Conservation (phyloP, 768 basidiomycete genomes). For the Termitomyces sp. region DNA sequence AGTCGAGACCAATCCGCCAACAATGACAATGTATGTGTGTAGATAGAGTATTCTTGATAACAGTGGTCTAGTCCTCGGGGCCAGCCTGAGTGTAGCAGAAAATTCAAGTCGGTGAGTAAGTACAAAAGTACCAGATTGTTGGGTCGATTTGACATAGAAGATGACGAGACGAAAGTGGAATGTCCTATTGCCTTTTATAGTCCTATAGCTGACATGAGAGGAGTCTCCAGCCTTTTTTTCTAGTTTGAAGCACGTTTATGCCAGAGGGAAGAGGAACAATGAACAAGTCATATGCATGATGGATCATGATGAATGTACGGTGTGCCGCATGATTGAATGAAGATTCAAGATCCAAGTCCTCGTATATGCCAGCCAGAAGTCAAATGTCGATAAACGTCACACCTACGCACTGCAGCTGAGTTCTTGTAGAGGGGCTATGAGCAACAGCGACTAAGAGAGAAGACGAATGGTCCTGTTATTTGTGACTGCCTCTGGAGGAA, state of each 20-base stretch:
- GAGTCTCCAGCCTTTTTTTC: no score
- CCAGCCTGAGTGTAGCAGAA: not conserved
- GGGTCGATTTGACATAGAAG: not conserved
- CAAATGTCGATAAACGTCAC: not conserved
- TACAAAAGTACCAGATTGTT: not conserved
- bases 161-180: not conserved
- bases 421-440: not conserved
- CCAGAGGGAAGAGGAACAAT: not conserved
- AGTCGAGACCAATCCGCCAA: not conserved
- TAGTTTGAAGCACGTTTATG: no score
- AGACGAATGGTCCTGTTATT: not conserved
- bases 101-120: not conserved
- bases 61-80: not conserved
- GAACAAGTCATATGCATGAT: not conserved
- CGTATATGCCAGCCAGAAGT: not conserved
- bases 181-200: not conserved
- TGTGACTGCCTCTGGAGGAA: not conserved
- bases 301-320: not conserved
- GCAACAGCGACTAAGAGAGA: not conserved
- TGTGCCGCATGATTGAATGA: not conserved
- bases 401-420: not conserved
- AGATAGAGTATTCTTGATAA: not conserved
- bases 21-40: not conserved
- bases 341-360: not conserved
- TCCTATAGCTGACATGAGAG: no score